Evolutionary conservation across 2,329 filamentous ascomycete genomes (phyloP).

Genomic region (Calonectria pseudoreteaudii): DNA sequence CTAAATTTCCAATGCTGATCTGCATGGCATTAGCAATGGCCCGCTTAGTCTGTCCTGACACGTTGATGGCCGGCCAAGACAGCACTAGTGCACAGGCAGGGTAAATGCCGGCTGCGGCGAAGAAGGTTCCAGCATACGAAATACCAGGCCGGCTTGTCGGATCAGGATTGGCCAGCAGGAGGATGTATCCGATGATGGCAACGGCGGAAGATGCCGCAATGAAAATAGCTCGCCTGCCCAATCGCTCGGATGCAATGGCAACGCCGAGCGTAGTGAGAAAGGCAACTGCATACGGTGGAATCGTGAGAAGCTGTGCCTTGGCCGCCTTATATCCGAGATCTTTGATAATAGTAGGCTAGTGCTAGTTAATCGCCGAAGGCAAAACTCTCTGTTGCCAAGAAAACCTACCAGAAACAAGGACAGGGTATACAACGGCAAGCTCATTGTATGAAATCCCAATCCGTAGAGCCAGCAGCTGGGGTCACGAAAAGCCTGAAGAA

Average conservation of each 20-base stretch:
- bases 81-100: conserved; percentile 72
- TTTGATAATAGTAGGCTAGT: conserved; percentile 63
- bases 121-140: conserved; percentile 71
- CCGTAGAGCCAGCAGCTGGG: conserved; percentile 81
- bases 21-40: conserved; percentile 77
- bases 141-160: conserved; percentile 63
- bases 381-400: rapidly evolving
- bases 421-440: conserved; percentile 69
- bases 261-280: conserved; percentile 69
- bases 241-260: conserved; percentile 70
- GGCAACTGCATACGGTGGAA: conserved; percentile 73
- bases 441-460: conserved; percentile 78
- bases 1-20: conserved; percentile 77
- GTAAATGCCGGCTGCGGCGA: conserved; percentile 76
- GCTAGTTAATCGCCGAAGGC: not conserved
- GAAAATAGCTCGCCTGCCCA: conserved; percentile 70
- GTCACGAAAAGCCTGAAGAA: conserved; percentile 72
- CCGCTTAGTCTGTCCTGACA: conserved; percentile 77
- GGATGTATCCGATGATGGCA: conserved; percentile 72
- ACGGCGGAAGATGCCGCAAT: conserved; percentile 68
- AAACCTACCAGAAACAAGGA: conserved; percentile 64
- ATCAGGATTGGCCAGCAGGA: conserved; percentile 65
- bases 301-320: conserved; percentile 68
- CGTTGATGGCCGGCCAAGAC: conserved; percentile 79
- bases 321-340: conserved; percentile 66